phyloP scores from a whole-genome alignment of 495 filamentous ascomycete species.

The Neurospora sublineolata region DNA sequence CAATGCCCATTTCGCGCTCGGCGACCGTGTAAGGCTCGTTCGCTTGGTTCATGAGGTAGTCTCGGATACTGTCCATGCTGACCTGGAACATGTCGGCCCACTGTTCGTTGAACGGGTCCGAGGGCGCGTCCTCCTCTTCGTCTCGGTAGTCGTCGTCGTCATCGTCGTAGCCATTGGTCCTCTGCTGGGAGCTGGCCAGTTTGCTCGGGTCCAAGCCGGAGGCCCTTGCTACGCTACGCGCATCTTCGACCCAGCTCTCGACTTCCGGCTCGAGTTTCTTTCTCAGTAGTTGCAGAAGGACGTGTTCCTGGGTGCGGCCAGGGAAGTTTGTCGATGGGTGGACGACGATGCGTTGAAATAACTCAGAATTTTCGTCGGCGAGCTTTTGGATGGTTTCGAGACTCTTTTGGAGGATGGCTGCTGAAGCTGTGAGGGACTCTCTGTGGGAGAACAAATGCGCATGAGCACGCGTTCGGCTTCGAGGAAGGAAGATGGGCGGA shows the following conservation, averaged over 20 bases:
- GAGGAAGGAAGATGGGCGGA: neutral
- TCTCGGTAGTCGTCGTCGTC: slow-evolving; percentile 16
- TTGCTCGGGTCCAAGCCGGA: slow-evolving; percentile 12
- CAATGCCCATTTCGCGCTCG: slow-evolving; percentile 53
- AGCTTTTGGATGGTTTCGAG: slow-evolving; percentile 48
- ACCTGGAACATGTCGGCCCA: slow-evolving; percentile 31
- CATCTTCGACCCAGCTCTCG: slow-evolving; percentile 59
- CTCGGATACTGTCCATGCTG: slow-evolving; percentile 22
- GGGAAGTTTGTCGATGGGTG: slow-evolving; percentile 72
- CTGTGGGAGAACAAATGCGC: slow-evolving; percentile 24
- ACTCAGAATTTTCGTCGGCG: slow-evolving; percentile 44
- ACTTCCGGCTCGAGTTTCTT: slow-evolving; percentile 72
- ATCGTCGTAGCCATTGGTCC: slow-evolving; percentile 6
- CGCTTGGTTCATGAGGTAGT: slow-evolving; percentile 40
- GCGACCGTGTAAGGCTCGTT: slow-evolving; percentile 49
- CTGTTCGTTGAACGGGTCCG: slow-evolving; percentile 29
- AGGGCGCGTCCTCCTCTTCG: slow-evolving; percentile 20
- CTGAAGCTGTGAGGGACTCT: slow-evolving; percentile 56
- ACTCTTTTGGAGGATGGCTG: slow-evolving; percentile 53
- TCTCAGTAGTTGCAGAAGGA: slow-evolving; percentile 55
- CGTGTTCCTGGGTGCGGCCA: slow-evolving; percentile 51
- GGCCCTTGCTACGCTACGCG: slow-evolving; percentile 28
- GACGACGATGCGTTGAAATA: slow-evolving; percentile 50
- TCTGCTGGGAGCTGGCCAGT: slow-evolving; percentile 1
- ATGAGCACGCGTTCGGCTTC: neutral